Percentiles rank a stretch among this genome's conserved stretches.
Conservation (phyloP, 805 yeast genomes). For the Hanseniaspora taiwanica region DNA sequence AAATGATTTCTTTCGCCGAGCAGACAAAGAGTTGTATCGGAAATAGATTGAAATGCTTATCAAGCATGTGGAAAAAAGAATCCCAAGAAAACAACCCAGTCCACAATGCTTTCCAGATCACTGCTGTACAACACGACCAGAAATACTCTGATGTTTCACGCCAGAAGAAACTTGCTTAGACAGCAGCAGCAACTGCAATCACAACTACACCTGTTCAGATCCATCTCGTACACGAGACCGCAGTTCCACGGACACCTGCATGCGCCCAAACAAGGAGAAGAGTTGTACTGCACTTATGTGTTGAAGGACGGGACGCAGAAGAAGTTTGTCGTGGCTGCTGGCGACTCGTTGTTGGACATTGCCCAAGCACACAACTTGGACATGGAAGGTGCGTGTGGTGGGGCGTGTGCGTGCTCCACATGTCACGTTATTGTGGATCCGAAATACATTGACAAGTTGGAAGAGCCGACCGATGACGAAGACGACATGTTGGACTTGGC, state of each 20-base stretch:
- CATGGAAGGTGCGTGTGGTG: slow-evolving; percentile 98
- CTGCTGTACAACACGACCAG: too few species aligned
- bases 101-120: too few species aligned
- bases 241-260: slow-evolving; percentile 70
- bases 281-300: slow-evolving; percentile 72
- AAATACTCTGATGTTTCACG: too few species aligned
- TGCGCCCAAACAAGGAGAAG: slow-evolving; percentile 90
- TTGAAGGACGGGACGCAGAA: slow-evolving; percentile 82
- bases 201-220: too few species aligned
- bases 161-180: too few species aligned
- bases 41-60: too few species aligned
- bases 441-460: slow-evolving; percentile 76
- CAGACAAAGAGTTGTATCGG: too few species aligned
- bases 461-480: slow-evolving; percentile 95
- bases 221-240: neutral
- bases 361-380: slow-evolving; percentile 90
- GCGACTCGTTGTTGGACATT: slow-evolving; percentile 82
- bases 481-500: slow-evolving; percentile 98
- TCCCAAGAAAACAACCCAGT: too few species aligned
- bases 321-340: slow-evolving; percentile 77
- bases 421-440: slow-evolving; percentile 97
- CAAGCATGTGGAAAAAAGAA: too few species aligned
- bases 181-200: too few species aligned
- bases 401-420: slow-evolving; percentile 97
- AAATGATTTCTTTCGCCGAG: too few species aligned